Percentiles rank a stretch among this genome's conserved stretches.
Conservation (phyloP, 2,329 filamentous ascomycete genomes). For the Epichloe scottii region DNA sequence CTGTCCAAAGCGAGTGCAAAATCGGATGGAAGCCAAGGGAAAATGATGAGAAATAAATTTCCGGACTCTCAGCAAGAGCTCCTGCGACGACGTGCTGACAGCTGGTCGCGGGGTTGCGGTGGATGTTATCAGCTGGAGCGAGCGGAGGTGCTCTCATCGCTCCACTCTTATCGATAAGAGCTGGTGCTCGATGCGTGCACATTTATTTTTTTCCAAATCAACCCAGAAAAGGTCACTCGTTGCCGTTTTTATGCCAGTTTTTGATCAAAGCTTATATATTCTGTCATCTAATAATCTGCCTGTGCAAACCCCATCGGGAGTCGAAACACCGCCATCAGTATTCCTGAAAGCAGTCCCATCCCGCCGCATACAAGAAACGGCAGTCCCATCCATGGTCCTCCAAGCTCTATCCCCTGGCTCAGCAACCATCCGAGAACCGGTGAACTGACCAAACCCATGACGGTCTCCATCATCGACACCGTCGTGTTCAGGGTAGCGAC, state of each 20-base stretch:
- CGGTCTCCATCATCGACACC: conserved; percentile 35
- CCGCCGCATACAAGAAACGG: conserved; percentile 30
- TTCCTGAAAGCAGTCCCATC: conserved; percentile 18
- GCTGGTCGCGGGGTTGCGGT: background rate
- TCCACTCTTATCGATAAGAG: background rate
- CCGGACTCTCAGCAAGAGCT: background rate
- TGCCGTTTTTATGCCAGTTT: too few relatives aligned
- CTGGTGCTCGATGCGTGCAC: background rate
- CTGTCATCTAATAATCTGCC: background rate
- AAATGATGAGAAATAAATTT: background rate
- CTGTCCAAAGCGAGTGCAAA: too few relatives aligned
- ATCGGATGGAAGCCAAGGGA: too few relatives aligned
- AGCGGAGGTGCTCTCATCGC: background rate
- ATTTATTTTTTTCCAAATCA: too few relatives aligned
- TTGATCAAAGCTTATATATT: background rate
- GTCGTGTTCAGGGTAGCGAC: conserved; percentile 41
- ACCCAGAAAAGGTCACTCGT: too few relatives aligned
- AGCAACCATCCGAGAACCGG: conserved; percentile 36
- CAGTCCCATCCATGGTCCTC: conserved; percentile 36
- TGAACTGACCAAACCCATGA: conserved; percentile 32
- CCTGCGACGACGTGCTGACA: background rate
- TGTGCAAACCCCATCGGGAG: conserved; percentile 13
- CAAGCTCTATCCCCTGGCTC: conserved; percentile 30
- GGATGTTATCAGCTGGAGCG: background rate
- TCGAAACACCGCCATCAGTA: conserved; percentile 18